These are phyloP conservation scores for Conticribra guillardii DNA, from an alignment of 108 stramenopile species.

Conservation along the genomic window DNA sequence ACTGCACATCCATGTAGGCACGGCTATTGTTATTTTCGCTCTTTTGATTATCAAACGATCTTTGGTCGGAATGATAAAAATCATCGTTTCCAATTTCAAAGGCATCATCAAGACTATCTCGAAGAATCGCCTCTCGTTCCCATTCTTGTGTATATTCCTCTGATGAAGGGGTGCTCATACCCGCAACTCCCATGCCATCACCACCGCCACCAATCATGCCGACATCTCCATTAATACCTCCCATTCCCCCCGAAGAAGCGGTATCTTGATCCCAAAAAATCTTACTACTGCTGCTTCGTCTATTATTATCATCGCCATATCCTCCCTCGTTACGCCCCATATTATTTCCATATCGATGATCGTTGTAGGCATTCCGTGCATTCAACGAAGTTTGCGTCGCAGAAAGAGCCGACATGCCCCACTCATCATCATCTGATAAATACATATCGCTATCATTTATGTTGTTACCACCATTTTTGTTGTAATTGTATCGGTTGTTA, in stretches of 20 bases:
- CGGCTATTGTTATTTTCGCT: too few relatives aligned
- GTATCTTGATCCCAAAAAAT: not conserved
- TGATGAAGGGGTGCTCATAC: not conserved
- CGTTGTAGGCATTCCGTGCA: not conserved
- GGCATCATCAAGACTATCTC: constrained; percentile 13
- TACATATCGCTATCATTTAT: constrained; percentile 1
- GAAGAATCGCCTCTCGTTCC: constrained; percentile 14
- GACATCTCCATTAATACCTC: not conserved
- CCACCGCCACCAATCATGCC: not conserved
- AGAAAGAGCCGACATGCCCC: constrained; percentile 17
- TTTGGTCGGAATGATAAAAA: not conserved
- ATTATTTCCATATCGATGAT: too few relatives aligned
- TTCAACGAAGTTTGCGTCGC: not conserved
- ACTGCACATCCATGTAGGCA: too few relatives aligned
- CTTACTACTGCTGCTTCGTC: too few relatives aligned
- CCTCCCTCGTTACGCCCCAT: too few relatives aligned
- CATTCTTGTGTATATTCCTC: not conserved
- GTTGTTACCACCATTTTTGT: not conserved
- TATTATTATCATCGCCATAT: too few relatives aligned
- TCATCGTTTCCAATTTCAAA: constrained; percentile 13
- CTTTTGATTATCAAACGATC: not conserved
- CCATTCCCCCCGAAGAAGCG: not conserved
- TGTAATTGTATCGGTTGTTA: not conserved
- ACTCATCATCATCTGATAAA: constrained; percentile 12
- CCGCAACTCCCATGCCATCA: not conserved